Evolutionary conservation across 345 rosid genomes (phyloP).

Genomic region (Syzygium jambos): DNA sequence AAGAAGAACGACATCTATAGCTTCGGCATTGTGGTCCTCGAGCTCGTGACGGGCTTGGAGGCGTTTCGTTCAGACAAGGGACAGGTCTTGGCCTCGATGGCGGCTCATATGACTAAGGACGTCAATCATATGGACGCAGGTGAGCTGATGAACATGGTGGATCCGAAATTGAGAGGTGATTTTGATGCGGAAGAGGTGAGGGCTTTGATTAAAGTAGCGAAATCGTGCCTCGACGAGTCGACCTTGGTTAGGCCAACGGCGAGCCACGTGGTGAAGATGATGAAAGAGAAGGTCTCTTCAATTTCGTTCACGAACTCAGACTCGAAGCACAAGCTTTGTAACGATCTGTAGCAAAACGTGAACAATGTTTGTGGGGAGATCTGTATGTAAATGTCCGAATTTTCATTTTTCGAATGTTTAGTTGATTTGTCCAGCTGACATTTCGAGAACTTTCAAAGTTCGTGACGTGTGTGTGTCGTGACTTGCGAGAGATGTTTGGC

Average conservation of each 20-base stretch:
- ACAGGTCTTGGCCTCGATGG: constrained; percentile 6
- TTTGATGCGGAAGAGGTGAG: constrained; percentile 21
- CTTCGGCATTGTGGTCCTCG: constrained; percentile 59
- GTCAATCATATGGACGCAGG: not conserved
- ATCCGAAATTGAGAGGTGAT: constrained; percentile 14
- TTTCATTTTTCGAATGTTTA: not conserved
- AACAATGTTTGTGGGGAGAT: not conserved
- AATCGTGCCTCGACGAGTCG: constrained; percentile 10
- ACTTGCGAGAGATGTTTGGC: not conserved
- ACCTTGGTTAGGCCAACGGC: constrained; percentile 13
- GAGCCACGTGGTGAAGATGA: not conserved
- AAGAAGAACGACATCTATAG: constrained; percentile 79
- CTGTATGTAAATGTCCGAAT: not conserved
- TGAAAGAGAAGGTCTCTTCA: constrained; percentile 3
- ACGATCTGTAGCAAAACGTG: not conserved
- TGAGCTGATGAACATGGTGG: constrained; percentile 16
- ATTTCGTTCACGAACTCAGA: not conserved
- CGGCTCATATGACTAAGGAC: not conserved
- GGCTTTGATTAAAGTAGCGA: constrained; percentile 11
- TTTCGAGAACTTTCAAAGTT: not conserved
- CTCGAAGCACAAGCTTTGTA: not conserved
- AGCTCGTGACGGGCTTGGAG: constrained; percentile 59
- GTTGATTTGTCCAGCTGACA: not conserved
- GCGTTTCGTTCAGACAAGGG: constrained; percentile 26
- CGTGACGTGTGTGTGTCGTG: not conserved